Conservation (phyloP, 2,329 filamentous ascomycete species). For the Aspergillus niger region DNA sequence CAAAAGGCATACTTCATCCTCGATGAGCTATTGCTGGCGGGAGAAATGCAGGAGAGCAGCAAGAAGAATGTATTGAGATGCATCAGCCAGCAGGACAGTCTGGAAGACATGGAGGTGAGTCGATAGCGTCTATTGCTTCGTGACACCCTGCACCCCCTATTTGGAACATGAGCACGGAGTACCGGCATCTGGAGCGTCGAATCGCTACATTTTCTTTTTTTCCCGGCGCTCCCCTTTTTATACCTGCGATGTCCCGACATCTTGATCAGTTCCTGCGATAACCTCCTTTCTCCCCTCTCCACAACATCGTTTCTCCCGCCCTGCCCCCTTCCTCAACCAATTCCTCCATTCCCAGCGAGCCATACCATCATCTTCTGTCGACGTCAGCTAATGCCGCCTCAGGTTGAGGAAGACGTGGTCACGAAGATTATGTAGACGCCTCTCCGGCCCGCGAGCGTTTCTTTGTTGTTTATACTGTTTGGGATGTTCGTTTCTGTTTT, state of each 20-base stretch:
- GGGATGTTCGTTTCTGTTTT: conserved; percentile 14
- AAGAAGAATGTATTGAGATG: conserved; percentile 98
- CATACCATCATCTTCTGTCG: neutral
- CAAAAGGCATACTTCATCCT: conserved; percentile 99
- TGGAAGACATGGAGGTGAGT: conserved; percentile 99
- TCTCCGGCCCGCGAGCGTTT: conserved; percentile 24
- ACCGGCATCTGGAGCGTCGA: neutral
- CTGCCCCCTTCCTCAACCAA: neutral
- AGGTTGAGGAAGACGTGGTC: conserved; percentile 83
- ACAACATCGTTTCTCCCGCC: neutral
- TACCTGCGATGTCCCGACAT: neutral
- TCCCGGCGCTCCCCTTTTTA: neutral
- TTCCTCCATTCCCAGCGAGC: neutral
- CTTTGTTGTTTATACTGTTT: conserved; percentile 26
- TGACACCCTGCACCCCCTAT: neutral
- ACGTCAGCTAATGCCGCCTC: conserved; percentile 49
- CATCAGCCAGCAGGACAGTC: conserved; percentile 93
- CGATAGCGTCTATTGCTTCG: conserved; percentile 6
- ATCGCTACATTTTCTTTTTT: neutral
- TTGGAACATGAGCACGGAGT: neutral
- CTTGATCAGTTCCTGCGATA: neutral
- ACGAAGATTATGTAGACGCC: conserved; percentile 78
- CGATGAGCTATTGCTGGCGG: conserved; percentile 90
- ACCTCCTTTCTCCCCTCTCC: neutral
- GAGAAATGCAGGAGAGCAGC: conserved; percentile 97